A percentile compares a stretch with the other conserved stretches of the same genome.
Conservation (phyloP, 768 basidiomycete genomes). For the Lentinula sp. region DNA sequence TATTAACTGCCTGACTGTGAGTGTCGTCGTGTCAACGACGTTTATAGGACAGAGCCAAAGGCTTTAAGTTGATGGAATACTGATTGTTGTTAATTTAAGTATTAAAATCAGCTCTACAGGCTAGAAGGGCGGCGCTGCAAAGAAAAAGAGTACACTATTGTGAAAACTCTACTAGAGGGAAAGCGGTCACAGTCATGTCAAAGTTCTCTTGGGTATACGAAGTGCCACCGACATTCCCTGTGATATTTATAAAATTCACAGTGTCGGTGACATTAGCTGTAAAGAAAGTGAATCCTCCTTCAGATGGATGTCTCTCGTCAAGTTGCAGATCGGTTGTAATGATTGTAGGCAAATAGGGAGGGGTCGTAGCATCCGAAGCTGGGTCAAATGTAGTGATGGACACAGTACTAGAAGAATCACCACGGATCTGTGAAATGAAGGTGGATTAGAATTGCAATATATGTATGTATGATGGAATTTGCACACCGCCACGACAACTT, state of each 20-base stretch:
- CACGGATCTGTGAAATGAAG: neutral
- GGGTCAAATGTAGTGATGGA: neutral
- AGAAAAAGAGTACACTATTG: neutral
- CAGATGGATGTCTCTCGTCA: neutral
- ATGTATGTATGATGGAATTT: neutral
- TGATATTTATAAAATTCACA: neutral
- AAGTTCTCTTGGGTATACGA: neutral
- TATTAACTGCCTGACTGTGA: too few species aligned
- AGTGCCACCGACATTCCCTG: neutral
- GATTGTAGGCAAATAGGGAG: neutral
- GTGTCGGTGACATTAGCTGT: neutral
- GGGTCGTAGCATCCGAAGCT: neutral
- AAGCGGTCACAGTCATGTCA: neutral
- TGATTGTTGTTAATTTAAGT: too few species aligned
- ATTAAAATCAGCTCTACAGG: too few species aligned
- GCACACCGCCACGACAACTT: constrained; percentile 1
- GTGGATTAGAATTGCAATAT: neutral
- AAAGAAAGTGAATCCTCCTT: neutral
- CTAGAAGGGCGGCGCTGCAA: too few species aligned
- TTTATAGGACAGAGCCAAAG: too few species aligned
- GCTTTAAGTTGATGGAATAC: too few species aligned
- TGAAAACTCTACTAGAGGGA: neutral
- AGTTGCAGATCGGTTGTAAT: neutral
- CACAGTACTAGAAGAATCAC: neutral
- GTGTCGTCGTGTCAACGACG: too few species aligned